Evolutionary conservation across 176 grass and related monocot genomes (phyloP), one percentile per base, ranked within the genome.

Genomic region (Eragrostis curvula): DNA sequence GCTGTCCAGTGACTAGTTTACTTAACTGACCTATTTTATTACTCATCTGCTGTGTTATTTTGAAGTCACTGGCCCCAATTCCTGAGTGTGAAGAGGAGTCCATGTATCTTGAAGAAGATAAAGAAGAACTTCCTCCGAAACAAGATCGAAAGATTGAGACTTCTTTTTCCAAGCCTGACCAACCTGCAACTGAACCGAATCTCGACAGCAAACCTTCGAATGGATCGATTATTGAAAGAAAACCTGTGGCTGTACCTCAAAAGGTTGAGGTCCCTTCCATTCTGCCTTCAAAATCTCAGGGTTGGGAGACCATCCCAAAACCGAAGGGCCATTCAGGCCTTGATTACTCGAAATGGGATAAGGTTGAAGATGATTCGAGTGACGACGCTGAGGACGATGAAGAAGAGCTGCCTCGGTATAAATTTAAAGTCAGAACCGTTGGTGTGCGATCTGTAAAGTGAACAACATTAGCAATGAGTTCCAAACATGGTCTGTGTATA

Each of bases 311-410:
- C 46, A 85, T 97, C 3, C 66, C 87, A 63, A 98, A 98, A 87
- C 96, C 90, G 30, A 98, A 98, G 87, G 92, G 92, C 1, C 96
- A 98, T 85, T 91, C 96, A 56, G 82, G 90, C 24, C 90, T 98
- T 74, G 92, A 98, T 82, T 98, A 98, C 78, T 98, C 92, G 1
- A 88, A 94, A 73, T 98, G 96, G 96, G 96, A 98, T 47, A 95
- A 85, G 51, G 90, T 98, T 36, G 84, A 93, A 85, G 88, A 93
- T 58, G 96, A 85, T 77, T 98, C 87, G 0, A 98, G 92, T 71
- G 96, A 93, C 42, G 90, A 98, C 6, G 95, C 94, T 5, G 96
- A 95, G 6, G 92, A 97, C 29, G 89, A 91, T 4, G 92, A 86
- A 8, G 92, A 88, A 6, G 84, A 91, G 40, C 45, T 90, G 65